phyloP scores from a whole-genome alignment of 805 yeast species.

The Ogataea minuta region DNA sequence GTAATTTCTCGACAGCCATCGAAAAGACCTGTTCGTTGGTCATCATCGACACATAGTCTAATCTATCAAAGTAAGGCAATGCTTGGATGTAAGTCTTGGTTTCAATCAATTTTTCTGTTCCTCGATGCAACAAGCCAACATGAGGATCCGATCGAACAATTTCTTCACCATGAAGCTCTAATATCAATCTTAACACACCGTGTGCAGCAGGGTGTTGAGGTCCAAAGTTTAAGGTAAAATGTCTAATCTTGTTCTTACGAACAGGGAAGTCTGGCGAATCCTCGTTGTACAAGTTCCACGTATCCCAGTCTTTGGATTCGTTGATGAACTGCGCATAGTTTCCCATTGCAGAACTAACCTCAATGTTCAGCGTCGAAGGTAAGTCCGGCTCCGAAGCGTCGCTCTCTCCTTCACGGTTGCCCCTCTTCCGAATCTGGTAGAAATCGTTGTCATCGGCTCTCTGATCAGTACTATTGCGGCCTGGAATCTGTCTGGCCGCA shows the following conservation, averaged over 20 bases:
- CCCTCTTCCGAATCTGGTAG: slow-evolving; percentile 31
- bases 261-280: slow-evolving; percentile 38
- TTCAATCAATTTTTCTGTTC: slow-evolving; percentile 86
- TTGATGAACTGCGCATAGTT: slow-evolving; percentile 34
- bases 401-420: slow-evolving; percentile 27
- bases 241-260: slow-evolving; percentile 61
- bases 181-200: slow-evolving; percentile 82
- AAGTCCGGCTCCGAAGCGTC: slow-evolving; percentile 25
- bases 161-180: slow-evolving; percentile 87
- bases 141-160: slow-evolving; percentile 86
- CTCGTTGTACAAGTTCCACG: slow-evolving; percentile 35
- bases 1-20: slow-evolving; percentile 78
- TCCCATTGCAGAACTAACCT: slow-evolving; percentile 43
- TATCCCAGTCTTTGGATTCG: slow-evolving; percentile 35
- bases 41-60: slow-evolving; percentile 87
- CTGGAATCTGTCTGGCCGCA: slow-evolving; percentile 1
- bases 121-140: slow-evolving; percentile 83
- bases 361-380: slow-evolving; percentile 27
- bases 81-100: slow-evolving; percentile 86
- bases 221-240: slow-evolving; percentile 86
- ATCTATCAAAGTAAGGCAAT: slow-evolving; percentile 81
- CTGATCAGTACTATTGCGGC: slow-evolving; percentile 21
- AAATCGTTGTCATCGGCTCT: slow-evolving; percentile 32
- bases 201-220: slow-evolving; percentile 97
- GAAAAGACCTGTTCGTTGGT: slow-evolving; percentile 85